These are phyloP conservation scores for Petunia hybrid DNA, from an alignment of 305 asterid species.

Conservation along the genomic window DNA sequence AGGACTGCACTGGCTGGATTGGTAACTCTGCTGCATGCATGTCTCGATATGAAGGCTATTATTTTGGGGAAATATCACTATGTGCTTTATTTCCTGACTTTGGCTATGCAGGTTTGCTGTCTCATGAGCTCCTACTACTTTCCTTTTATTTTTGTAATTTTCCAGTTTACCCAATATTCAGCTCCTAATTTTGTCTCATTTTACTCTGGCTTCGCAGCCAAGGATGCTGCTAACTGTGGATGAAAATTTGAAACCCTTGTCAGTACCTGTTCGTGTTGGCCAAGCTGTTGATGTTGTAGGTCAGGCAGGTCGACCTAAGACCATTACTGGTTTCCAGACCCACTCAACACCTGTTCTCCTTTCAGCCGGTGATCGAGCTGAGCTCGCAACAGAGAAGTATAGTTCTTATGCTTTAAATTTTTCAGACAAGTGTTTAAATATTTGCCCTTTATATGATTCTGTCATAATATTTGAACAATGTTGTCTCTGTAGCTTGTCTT, in stretches of 20 bases:
- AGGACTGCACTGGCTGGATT: conserved; percentile 92
- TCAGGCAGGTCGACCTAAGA: conserved; percentile 97
- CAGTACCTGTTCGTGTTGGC: conserved; percentile 96
- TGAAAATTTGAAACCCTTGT: conserved; percentile 84
- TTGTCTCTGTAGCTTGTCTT: conserved; percentile 11
- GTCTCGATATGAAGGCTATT: conserved; percentile 91
- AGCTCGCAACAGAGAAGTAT: conserved; percentile 96
- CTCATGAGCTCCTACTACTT: neutral
- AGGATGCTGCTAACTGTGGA: conserved; percentile 95
- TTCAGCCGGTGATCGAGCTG: conserved; percentile 96
- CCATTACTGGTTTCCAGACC: conserved; percentile 97
- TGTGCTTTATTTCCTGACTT: conserved; percentile 80
- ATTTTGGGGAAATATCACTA: conserved; percentile 93
- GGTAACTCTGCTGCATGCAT: conserved; percentile 74
- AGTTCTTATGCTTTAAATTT: neutral
- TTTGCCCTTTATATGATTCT: neutral
- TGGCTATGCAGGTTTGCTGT: conserved; percentile 85
- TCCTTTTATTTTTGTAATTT: neutral
- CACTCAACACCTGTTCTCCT: conserved; percentile 94
- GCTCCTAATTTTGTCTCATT: neutral
- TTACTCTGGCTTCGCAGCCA: conserved; percentile 57
- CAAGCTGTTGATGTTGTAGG: conserved; percentile 98
- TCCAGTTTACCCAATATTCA: neutral
- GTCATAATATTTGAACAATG: neutral
- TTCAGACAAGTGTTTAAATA: neutral